Conservation (phyloP, 441 rosid species). For the Aleurites moluccanus region DNA sequence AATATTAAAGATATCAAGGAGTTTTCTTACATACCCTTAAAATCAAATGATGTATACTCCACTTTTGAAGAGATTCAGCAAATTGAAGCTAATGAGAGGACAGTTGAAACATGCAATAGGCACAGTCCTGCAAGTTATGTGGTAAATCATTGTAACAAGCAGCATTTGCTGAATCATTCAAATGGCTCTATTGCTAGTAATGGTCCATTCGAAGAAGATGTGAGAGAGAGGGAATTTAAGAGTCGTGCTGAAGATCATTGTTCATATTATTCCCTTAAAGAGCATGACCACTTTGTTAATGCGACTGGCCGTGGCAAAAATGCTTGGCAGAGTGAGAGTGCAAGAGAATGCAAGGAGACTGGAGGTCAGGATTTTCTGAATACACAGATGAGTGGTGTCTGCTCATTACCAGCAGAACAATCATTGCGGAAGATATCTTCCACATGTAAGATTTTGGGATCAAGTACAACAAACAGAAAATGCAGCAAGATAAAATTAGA, state of each 20-base stretch:
- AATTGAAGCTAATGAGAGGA: slow-evolving; percentile 23
- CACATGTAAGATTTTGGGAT: slow-evolving; percentile 25
- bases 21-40: slow-evolving; percentile 33
- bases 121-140: slow-evolving; percentile 27
- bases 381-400: slow-evolving; percentile 24
- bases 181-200: background rate
- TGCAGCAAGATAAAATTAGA: slow-evolving; percentile 23
- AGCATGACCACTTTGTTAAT: slow-evolving; percentile 23
- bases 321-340: slow-evolving; percentile 7
- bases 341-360: slow-evolving; percentile 21
- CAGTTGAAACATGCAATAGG: slow-evolving; percentile 19
- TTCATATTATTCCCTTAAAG: slow-evolving; percentile 29
- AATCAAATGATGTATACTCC: slow-evolving; percentile 37
- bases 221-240: slow-evolving; percentile 22
- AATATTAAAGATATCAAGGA: slow-evolving; percentile 37
- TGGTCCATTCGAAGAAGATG: slow-evolving; percentile 22
- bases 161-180: slow-evolving; percentile 18
- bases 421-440: slow-evolving; percentile 23
- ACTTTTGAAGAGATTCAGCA: slow-evolving; percentile 34
- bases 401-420: slow-evolving; percentile 23
- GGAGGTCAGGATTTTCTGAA: slow-evolving; percentile 20
- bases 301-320: slow-evolving; percentile 13
- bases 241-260: slow-evolving; percentile 31
- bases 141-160: slow-evolving; percentile 15
- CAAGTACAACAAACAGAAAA: slow-evolving; percentile 23